These are phyloP conservation scores for Boletus pseudopeckii DNA, from an alignment of 768 basidiomycete species.

Conservation along the genomic window DNA sequence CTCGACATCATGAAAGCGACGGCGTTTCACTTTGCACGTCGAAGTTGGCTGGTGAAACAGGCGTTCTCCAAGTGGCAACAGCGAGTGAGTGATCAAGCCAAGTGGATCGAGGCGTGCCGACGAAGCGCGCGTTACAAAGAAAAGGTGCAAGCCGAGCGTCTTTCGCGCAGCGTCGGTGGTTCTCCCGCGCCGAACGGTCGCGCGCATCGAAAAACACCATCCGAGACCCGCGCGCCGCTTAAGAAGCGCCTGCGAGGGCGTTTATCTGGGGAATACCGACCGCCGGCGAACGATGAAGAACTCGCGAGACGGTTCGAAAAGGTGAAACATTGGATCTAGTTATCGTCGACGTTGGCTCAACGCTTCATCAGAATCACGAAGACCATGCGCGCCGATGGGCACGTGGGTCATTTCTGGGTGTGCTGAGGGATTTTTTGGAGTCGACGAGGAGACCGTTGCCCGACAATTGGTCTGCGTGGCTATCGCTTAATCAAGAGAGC, in stretches of 20 bases:
- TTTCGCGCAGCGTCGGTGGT: slow-evolving; percentile 25
- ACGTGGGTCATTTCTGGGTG: slow-evolving; percentile 59
- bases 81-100: slow-evolving; percentile 41
- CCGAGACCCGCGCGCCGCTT: slow-evolving; percentile 20
- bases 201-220: slow-evolving; percentile 9
- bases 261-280: slow-evolving; percentile 42
- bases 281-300: slow-evolving; percentile 60
- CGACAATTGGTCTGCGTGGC: slow-evolving; percentile 60
- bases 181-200: slow-evolving; percentile 23
- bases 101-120: slow-evolving; percentile 60
- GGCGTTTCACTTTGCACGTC: slow-evolving; percentile 42
- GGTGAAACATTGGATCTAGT: slow-evolving; percentile 36
- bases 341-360: slow-evolving; percentile 1
- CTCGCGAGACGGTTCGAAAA: slow-evolving; percentile 64
- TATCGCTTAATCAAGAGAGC: slow-evolving; percentile 70
- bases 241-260: slow-evolving; percentile 35
- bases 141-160: slow-evolving; percentile 39
- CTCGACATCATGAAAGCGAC: slow-evolving; percentile 35
- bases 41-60: slow-evolving; percentile 38
- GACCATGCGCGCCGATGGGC: slow-evolving; percentile 75
- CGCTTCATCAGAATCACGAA: slow-evolving; percentile 56
- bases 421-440: slow-evolving; percentile 35
- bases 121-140: slow-evolving; percentile 60
- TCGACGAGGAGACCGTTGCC: slow-evolving; percentile 31
- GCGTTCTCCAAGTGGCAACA: slow-evolving; percentile 47